These are phyloP conservation scores for Ogataea philodendri DNA, from an alignment of 805 yeast genomes.

Conservation along the genomic window DNA sequence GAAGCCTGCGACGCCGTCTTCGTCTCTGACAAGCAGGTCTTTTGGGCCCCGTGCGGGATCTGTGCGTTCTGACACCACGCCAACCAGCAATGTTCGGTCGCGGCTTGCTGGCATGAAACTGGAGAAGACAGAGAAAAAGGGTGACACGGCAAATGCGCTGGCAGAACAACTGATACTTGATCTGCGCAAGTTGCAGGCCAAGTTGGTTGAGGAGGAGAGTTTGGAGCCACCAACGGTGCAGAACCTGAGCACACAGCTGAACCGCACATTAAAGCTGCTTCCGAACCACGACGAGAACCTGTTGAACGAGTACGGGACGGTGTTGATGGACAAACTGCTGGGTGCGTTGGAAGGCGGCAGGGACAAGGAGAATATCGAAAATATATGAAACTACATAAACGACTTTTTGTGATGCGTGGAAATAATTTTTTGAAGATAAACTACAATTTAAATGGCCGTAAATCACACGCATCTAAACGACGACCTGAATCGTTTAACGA, in stretches of 20 bases:
- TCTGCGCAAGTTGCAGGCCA: slow-evolving; percentile 13
- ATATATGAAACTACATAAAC: slow-evolving; percentile 5
- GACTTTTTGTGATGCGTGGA: not conserved
- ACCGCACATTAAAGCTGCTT: slow-evolving; percentile 17
- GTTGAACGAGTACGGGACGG: slow-evolving; percentile 17
- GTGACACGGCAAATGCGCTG: slow-evolving; percentile 1
- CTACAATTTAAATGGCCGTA: slow-evolving; percentile 5
- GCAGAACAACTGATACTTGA: slow-evolving; percentile 6
- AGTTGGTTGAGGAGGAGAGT: slow-evolving; percentile 8
- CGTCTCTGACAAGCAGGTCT: slow-evolving; percentile 11
- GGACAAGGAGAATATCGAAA: slow-evolving; percentile 19
- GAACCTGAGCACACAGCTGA: slow-evolving; percentile 14
- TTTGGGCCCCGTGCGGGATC: slow-evolving; percentile 14
- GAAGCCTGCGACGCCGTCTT: slow-evolving; percentile 10
- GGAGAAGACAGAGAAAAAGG: slow-evolving; percentile 8
- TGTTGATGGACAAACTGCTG: slow-evolving; percentile 12
- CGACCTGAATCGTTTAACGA: slow-evolving; percentile 12
- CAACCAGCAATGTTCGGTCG: slow-evolving; percentile 11
- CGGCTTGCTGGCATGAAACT: slow-evolving; percentile 16
- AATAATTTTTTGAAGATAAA: slow-evolving; percentile 4
- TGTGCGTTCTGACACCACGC: slow-evolving; percentile 10
- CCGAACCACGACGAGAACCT: slow-evolving; percentile 21
- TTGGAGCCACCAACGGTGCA: slow-evolving; percentile 3
- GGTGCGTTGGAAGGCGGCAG: slow-evolving; percentile 5
- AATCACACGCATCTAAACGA: slow-evolving; percentile 19